Evolutionary conservation across 257 asterid species (phyloP).

Genomic region (Scutellaria galericulata): DNA sequence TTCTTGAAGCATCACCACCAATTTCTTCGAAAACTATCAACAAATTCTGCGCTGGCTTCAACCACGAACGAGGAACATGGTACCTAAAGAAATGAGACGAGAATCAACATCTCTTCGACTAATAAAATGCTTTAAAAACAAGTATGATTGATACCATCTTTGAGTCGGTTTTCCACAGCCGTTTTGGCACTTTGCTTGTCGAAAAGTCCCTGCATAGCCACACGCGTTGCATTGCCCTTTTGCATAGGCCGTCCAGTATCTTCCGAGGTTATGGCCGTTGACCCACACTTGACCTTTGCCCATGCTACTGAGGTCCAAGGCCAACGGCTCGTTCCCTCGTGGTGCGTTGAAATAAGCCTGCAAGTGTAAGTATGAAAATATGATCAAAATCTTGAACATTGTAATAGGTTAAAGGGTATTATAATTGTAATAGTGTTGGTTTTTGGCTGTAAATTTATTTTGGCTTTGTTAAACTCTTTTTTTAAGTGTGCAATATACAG

Average conservation of each 20-base stretch:
- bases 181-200: slow-evolving; percentile 68
- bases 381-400: background rate
- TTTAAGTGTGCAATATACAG: too few relatives aligned
- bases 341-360: slow-evolving; percentile 87
- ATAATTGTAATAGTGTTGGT: too few relatives aligned
- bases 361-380: background rate
- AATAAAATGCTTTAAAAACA: background rate
- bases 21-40: slow-evolving; percentile 83
- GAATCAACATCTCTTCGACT: background rate
- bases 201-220: slow-evolving; percentile 68
- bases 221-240: slow-evolving; percentile 72
- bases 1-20: slow-evolving; percentile 89
- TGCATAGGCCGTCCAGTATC: slow-evolving; percentile 86
- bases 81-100: slow-evolving; percentile 55
- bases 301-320: slow-evolving; percentile 84
- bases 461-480: too few relatives aligned
- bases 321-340: slow-evolving; percentile 72
- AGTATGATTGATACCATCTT: slow-evolving; percentile 61
- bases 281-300: slow-evolving; percentile 93
- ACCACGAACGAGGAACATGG: slow-evolving; percentile 93
- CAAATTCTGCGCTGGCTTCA: slow-evolving; percentile 68
- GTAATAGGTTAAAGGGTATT: too few relatives aligned
- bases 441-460: too few relatives aligned
- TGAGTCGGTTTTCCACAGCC: slow-evolving; percentile 99
- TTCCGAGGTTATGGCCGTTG: slow-evolving; percentile 87